Conservation (phyloP, 768 basidiomycete species). For the Exidia glandulosa region DNA sequence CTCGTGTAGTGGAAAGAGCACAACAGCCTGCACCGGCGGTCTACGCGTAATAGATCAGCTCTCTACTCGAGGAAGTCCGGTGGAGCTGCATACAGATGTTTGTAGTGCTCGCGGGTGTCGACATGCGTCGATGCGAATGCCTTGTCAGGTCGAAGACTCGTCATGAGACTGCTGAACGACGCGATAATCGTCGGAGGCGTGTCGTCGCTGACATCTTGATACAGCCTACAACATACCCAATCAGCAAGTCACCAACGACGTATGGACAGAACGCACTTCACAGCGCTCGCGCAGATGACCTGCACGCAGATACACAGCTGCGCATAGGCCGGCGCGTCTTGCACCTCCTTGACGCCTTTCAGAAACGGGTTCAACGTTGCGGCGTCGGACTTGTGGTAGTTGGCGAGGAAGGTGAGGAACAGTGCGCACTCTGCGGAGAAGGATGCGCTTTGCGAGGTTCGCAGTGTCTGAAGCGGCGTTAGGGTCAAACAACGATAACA, state of each 20-base stretch:
- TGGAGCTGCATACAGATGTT: conserved; percentile 31
- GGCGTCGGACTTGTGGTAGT: conserved; percentile 64
- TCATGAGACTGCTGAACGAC: conserved; percentile 41
- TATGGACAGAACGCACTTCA: conserved; percentile 42
- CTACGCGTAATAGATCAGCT: neutral
- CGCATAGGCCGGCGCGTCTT: conserved; percentile 40
- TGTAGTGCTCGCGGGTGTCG: conserved; percentile 45
- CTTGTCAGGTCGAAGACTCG: conserved; percentile 43
- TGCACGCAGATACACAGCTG: conserved; percentile 46
- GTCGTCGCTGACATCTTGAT: conserved; percentile 46
- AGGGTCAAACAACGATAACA: neutral
- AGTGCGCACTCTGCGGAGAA: conserved; percentile 51
- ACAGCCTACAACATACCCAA: conserved; percentile 29
- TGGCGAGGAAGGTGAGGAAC: conserved; percentile 51
- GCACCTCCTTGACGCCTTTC: conserved; percentile 34
- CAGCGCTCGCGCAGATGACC: conserved; percentile 39
- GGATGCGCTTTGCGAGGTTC: conserved; percentile 39
- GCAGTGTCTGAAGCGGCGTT: conserved; percentile 36
- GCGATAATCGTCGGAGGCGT: conserved; percentile 36
- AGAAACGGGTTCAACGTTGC: conserved; percentile 60
- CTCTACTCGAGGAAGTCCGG: neutral
- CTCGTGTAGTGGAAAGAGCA: conserved; percentile 52
- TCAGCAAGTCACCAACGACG: neutral
- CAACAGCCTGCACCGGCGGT: conserved; percentile 33
- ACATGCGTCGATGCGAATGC: conserved; percentile 35